phyloP scores from a whole-genome alignment of 352 stramenopile genomes.

The Globisporangium spinosum region DNA sequence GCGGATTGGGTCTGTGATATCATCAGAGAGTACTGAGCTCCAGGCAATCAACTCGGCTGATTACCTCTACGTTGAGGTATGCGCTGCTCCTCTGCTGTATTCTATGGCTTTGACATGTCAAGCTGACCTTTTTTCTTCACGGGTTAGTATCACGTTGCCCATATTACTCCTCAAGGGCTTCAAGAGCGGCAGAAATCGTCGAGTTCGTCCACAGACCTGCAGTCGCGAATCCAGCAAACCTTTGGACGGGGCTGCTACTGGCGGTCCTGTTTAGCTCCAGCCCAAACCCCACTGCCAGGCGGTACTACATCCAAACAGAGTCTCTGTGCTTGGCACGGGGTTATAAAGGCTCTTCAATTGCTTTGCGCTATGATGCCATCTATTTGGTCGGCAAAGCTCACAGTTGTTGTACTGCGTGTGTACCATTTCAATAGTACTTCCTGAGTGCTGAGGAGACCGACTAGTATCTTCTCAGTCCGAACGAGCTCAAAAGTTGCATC shows the following conservation, averaged over 20 bases:
- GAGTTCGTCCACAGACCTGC: background rate
- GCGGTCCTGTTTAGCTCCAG: constrained; percentile 29
- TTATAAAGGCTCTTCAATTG: constrained; percentile 21
- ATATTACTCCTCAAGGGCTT: background rate
- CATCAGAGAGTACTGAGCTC: constrained; percentile 1
- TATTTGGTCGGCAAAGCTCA: background rate
- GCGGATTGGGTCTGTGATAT: background rate
- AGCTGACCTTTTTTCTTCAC: background rate
- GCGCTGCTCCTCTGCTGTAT: background rate
- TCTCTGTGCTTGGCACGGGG: constrained; percentile 32
- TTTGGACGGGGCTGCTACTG: constrained; percentile 27
- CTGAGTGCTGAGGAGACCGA: constrained; percentile 23
- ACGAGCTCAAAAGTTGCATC: constrained; percentile 13
- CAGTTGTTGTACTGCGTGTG: background rate
- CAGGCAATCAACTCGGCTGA: constrained; percentile 10
- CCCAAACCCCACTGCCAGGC: background rate
- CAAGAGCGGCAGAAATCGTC: background rate
- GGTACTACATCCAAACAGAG: background rate
- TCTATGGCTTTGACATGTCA: background rate
- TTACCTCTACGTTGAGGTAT: constrained; percentile 18
- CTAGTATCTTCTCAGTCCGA: constrained; percentile 27
- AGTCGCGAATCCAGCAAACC: constrained; percentile 14
- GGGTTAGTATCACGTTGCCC: constrained; percentile 15
- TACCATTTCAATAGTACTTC: constrained; percentile 17
- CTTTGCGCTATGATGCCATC: background rate